Conservation (phyloP, 441 rosid genomes). For the Erodium texanum region DNA sequence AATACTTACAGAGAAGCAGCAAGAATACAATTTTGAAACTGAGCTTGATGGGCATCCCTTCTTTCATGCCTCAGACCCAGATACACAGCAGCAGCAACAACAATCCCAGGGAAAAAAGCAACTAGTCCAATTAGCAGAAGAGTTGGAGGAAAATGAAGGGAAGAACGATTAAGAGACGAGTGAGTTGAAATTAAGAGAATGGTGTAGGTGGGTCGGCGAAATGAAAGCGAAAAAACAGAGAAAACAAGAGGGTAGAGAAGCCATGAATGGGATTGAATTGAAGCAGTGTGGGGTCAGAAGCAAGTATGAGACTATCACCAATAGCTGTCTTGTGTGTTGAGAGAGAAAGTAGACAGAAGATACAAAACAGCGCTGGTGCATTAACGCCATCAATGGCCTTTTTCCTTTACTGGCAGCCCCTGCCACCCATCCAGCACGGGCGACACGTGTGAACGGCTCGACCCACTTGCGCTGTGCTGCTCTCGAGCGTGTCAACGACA, state of each 20-base stretch:
- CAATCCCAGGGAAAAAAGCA: too few relatives aligned
- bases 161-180: neutral
- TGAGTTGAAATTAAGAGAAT: conserved; percentile 19
- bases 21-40: conserved; percentile 25
- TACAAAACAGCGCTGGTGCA: conserved; percentile 15
- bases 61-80: conserved; percentile 23
- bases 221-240: conserved; percentile 11
- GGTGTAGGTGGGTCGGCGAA: neutral
- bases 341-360: conserved; percentile 10
- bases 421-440: neutral
- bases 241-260: conserved; percentile 13
- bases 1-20: conserved; percentile 39
- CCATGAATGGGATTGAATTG: conserved; percentile 27
- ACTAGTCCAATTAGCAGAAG: too few relatives aligned
- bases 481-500: neutral
- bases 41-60: conserved; percentile 27
- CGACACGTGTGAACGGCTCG: conserved; percentile 8
- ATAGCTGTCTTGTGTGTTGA: conserved; percentile 25
- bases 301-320: conserved; percentile 4
- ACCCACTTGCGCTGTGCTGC: neutral
- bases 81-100: conserved; percentile 7
- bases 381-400: conserved; percentile 29
- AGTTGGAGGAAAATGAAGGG: too few relatives aligned
- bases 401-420: neutral
- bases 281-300: conserved; percentile 28